A percentile compares a stretch with the other conserved stretches of the same genome.
phyloP scores from a whole-genome alignment of 306 rosid genomes.

The Cotoneaster glaucophyllus region DNA sequence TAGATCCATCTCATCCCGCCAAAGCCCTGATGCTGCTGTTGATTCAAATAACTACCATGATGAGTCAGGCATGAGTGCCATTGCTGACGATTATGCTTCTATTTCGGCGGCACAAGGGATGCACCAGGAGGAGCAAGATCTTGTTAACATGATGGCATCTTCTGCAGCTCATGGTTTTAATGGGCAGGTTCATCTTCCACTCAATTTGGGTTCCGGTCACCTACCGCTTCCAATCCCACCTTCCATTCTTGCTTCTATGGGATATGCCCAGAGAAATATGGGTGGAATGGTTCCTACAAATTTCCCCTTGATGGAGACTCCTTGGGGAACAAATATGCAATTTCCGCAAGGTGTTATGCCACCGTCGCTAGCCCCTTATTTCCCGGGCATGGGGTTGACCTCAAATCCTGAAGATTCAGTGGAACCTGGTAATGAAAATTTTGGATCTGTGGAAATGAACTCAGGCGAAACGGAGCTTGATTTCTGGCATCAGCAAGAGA shows the following conservation, averaged over 20 bases:
- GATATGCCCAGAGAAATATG: constrained; percentile 64
- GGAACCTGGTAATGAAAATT: constrained; percentile 54
- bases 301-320: constrained; percentile 66
- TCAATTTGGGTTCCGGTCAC: constrained; percentile 65
- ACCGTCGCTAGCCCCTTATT: constrained; percentile 59
- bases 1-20: constrained; percentile 35
- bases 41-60: constrained; percentile 58
- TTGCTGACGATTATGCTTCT: constrained; percentile 59
- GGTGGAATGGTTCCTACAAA: constrained; percentile 55
- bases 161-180: constrained; percentile 55
- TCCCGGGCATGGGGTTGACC: constrained; percentile 54
- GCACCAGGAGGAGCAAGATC: constrained; percentile 93
- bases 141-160: constrained; percentile 75
- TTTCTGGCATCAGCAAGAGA: constrained; percentile 88
- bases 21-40: constrained; percentile 37
- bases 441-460: constrained; percentile 50
- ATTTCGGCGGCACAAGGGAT: constrained; percentile 62
- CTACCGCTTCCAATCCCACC: constrained; percentile 70
- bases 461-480: constrained; percentile 52
- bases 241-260: constrained; percentile 74
- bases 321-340: constrained; percentile 80
- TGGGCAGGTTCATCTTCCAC: constrained; percentile 68
- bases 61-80: constrained; percentile 36
- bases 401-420: constrained; percentile 53
- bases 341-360: constrained; percentile 75